Evolutionary conservation across 768 basidiomycete genomes (phyloP).

Genomic region (Scleroderma citrinum): DNA sequence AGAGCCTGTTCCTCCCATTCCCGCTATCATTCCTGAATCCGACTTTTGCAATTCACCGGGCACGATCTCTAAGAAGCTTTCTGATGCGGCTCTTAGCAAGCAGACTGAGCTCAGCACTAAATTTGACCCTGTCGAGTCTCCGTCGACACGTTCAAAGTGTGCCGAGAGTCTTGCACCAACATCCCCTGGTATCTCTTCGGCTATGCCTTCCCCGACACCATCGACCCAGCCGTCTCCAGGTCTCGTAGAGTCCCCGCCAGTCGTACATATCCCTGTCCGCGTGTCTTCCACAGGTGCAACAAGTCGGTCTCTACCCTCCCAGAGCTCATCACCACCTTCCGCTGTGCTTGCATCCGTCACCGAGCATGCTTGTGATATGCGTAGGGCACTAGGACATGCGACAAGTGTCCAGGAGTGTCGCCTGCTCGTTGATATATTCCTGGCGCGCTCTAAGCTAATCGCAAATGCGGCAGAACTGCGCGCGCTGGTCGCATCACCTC

Average conservation of each 20-base stretch:
- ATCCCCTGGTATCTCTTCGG: background rate
- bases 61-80: background rate
- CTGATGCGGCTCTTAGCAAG: background rate
- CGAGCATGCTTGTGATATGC: slow-evolving; percentile 58
- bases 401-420: slow-evolving; percentile 80
- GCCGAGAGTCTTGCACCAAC: background rate
- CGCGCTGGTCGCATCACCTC: slow-evolving; percentile 30
- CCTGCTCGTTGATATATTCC: slow-evolving; percentile 76
- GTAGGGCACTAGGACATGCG: slow-evolving; percentile 58
- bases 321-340: slow-evolving; percentile 14
- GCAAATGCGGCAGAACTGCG: slow-evolving; percentile 25
- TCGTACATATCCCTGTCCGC: slow-evolving; percentile 6
- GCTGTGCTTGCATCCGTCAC: slow-evolving; percentile 27
- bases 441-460: slow-evolving; percentile 52
- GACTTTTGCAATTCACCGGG: background rate
- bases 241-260: background rate
- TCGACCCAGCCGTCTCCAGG: background rate
- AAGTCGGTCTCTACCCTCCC: slow-evolving; percentile 12
- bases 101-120: background rate
- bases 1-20: background rate
- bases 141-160: background rate
- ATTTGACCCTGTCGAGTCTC: background rate
- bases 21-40: slow-evolving; percentile 4
- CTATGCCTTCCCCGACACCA: background rate
- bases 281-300: slow-evolving; percentile 14